phyloP scores from a whole-genome alignment of 164 flowering plant genomes.

The grape (Vitis vinifera) region DNA sequence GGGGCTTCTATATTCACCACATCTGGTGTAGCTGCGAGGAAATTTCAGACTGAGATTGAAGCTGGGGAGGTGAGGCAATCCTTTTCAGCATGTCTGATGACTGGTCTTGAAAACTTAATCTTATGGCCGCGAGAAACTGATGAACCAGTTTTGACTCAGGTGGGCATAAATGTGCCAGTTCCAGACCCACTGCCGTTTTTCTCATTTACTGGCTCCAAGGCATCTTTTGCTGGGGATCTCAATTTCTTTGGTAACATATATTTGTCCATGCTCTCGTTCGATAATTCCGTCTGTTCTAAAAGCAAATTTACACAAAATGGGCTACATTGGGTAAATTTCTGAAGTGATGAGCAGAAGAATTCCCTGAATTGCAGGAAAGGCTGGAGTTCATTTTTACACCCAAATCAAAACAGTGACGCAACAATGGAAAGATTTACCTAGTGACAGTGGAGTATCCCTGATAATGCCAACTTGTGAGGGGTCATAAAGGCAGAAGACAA shows the following conservation, averaged over 20 bases:
- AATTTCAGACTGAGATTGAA: slow-evolving; percentile 65
- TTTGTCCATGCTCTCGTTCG: neutral
- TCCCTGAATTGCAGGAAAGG: slow-evolving; percentile 49
- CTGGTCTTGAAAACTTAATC: too few species aligned
- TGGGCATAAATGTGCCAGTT: slow-evolving; percentile 75
- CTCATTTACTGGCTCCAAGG: slow-evolving; percentile 75
- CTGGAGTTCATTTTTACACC: slow-evolving; percentile 65
- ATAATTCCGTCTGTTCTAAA: neutral
- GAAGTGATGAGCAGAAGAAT: neutral
- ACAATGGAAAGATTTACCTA: slow-evolving; percentile 64
- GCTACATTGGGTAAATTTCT: too few species aligned
- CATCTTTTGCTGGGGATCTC: slow-evolving; percentile 74
- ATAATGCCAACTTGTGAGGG: slow-evolving; percentile 57
- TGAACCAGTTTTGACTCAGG: slow-evolving; percentile 26
- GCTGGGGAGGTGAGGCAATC: slow-evolving; percentile 49
- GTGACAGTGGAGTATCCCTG: slow-evolving; percentile 33
- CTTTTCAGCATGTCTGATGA: neutral
- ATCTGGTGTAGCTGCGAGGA: slow-evolving; percentile 66
- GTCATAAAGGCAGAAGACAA: neutral
- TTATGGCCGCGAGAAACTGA: too few species aligned
- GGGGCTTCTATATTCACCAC: slow-evolving; percentile 73
- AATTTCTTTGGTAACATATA: slow-evolving; percentile 56
- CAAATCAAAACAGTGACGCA: slow-evolving; percentile 72
- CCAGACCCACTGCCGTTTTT: slow-evolving; percentile 79
- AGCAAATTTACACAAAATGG: neutral